Evolutionary conservation across 345 rosid species (phyloP), one percentile per base, ranked within the genome.

Genomic region (Eucalyptus sp.): DNA sequence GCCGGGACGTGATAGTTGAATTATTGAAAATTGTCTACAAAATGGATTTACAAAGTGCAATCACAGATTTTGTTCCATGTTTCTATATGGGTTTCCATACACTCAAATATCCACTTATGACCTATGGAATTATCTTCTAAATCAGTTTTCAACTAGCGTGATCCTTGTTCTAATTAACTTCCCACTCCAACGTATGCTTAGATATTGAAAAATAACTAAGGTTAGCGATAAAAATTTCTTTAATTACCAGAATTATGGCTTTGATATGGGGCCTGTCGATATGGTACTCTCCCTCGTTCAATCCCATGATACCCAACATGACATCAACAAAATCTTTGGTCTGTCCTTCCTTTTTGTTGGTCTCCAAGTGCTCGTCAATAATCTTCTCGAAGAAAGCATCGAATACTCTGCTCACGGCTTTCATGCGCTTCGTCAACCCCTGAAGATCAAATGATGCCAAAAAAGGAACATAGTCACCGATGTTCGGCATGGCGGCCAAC

Each of bases 351-450:
- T 89, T 89, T 43, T 79, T 43, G 48, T 25, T 86, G 22, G 46
- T 68, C 13, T 88, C 86, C 68, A 92, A 20, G 84, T 93, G 94
- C 29, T 93, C 94, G 4, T 92, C 90, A 17, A 94, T 89, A 22
- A 93, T 87, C 87, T 88, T 92, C 92, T 93, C 93, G 6, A 94
- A 66, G 86, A 94, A 94, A 4, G 43, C 86, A 41, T 94, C 94
- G 52, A 92, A 93, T 37, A 88, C 92, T 88, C 88, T 89, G 43
- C 91, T 37, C 41, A 91, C 14, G 8, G 66, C 81, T 91, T 93
- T 93, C 92, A 92, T 86, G 27, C 87, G 87, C 89, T 92, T 92
- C 5, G 71, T 88, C 24, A 94, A 79, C 25, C 94, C 93, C 44
- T 93, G 93, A 79, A 93, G 89, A 51, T 94, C 95, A 51, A 94